These are phyloP conservation scores for Cantharellus anzutake DNA, from an alignment of 768 basidiomycete species.

Conservation along the genomic window DNA sequence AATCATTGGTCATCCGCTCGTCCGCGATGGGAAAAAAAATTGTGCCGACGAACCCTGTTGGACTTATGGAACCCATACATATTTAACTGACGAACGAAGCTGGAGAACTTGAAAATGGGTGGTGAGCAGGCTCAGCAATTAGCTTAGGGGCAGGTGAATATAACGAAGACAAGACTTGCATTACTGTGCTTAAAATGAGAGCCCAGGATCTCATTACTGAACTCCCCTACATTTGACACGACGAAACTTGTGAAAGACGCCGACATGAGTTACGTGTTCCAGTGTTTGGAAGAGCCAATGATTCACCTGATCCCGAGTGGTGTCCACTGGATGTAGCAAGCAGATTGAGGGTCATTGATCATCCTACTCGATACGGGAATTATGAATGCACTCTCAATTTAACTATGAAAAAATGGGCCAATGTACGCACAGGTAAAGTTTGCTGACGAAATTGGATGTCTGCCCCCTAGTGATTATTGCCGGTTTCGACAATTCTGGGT, in stretches of 20 bases:
- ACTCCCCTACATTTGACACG: slow-evolving; percentile 71
- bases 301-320: slow-evolving; percentile 48
- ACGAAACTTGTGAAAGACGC: slow-evolving; percentile 35
- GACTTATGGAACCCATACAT: slow-evolving; percentile 97
- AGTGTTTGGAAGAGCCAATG: neutral
- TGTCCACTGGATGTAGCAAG: slow-evolving; percentile 69
- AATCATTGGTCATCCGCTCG: neutral
- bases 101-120: slow-evolving; percentile 46
- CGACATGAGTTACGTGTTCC: neutral
- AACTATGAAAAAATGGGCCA: neutral
- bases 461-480: too few species aligned
- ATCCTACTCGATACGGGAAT: slow-evolving; percentile 29
- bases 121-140: neutral
- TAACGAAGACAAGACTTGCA: slow-evolving; percentile 22
- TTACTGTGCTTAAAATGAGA: slow-evolving; percentile 86
- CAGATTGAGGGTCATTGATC: slow-evolving; percentile 68
- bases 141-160: neutral
- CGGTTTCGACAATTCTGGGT: too few species aligned
- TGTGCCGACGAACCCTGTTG: slow-evolving; percentile 36
- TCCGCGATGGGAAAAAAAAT: slow-evolving; percentile 2
- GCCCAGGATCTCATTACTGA: slow-evolving; percentile 66
- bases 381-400: neutral
- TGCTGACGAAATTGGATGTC: neutral
- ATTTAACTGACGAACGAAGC: slow-evolving; percentile 87
- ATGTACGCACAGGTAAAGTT: neutral